These are phyloP conservation scores for Alternaria sp. DNA, from an alignment of 2,329 filamentous ascomycete genomes.

Conservation along the genomic window DNA sequence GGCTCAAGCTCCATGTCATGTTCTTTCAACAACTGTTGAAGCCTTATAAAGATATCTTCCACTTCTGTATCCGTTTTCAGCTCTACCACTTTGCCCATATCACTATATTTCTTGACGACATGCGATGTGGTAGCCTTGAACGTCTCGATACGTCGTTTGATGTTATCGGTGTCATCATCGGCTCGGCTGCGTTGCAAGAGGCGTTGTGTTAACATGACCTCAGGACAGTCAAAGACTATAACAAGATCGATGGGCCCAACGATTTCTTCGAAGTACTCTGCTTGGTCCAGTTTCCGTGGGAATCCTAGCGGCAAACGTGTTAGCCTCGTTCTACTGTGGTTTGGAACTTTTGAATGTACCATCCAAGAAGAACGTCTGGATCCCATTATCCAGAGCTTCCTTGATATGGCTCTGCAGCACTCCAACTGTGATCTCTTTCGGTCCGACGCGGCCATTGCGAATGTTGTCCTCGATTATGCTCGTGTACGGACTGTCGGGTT, in stretches of 20 bases:
- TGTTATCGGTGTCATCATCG: not conserved
- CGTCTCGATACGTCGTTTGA: not conserved
- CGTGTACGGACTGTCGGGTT: not conserved
- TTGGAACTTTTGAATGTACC: not conserved
- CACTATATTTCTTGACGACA: too few relatives aligned
- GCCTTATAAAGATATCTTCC: too few relatives aligned
- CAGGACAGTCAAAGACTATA: not conserved
- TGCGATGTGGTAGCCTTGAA: not conserved
- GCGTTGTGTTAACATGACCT: not conserved
- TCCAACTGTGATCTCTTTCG: not conserved
- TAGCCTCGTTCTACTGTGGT: not conserved
- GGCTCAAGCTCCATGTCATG: too few relatives aligned
- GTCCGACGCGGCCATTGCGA: not conserved
- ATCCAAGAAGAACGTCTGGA: not conserved
- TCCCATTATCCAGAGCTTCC: too few relatives aligned
- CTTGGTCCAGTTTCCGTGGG: not conserved
- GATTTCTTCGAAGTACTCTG: too few relatives aligned
- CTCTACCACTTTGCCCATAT: too few relatives aligned
- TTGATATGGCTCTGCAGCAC: not conserved
- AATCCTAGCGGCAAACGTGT: not conserved
- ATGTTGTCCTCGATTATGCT: not conserved
- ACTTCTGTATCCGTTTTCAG: too few relatives aligned
- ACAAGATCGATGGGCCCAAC: not conserved
- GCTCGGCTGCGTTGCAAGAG: not conserved
- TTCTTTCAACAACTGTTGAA: too few relatives aligned